phyloP scores from a whole-genome alignment of 768 basidiomycete species.

The Leccinum subtestaceum region DNA sequence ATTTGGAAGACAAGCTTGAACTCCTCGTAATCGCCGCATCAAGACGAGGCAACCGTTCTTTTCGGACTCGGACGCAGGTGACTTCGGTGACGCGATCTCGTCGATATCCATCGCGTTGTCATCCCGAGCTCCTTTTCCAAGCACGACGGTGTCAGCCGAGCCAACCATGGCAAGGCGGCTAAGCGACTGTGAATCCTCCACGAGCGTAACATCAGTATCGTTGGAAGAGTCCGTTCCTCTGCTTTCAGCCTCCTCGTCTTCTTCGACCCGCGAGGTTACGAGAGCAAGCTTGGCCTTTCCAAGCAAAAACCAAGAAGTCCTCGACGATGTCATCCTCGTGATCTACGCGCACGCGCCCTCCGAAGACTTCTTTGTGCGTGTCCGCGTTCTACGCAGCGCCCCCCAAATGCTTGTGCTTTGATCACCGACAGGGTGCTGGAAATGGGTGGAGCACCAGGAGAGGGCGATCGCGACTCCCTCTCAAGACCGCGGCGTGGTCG shows the following conservation, averaged over 20 bases:
- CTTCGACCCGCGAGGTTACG: constrained; percentile 86
- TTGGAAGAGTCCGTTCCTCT: constrained; percentile 79
- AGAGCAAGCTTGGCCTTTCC: constrained; percentile 86
- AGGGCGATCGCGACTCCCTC: too few relatives aligned
- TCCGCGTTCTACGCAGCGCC: constrained; percentile 64
- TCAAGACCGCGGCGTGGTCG: too few relatives aligned
- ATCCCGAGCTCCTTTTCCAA: constrained; percentile 68
- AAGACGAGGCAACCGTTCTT: constrained; percentile 39
- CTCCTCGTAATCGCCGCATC: constrained; percentile 22
- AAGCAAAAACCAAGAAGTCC: constrained; percentile 67
- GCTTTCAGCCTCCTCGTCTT: constrained; percentile 74
- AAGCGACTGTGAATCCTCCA: constrained; percentile 60
- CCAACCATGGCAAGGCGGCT: constrained; percentile 20
- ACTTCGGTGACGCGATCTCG: constrained; percentile 29
- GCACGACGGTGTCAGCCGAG: constrained; percentile 47
- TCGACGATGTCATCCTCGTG: constrained; percentile 68
- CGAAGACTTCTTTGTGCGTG: constrained; percentile 67
- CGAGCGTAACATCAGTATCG: constrained; percentile 85
- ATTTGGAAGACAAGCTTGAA: constrained; percentile 28
- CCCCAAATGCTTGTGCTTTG: too few relatives aligned
- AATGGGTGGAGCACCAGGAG: too few relatives aligned
- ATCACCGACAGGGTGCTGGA: too few relatives aligned
- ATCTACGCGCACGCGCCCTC: constrained; percentile 70
- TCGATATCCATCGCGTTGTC: constrained; percentile 56
- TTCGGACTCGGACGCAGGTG: constrained; percentile 33